A percentile compares a stretch with the other conserved stretches of the same genome.
Conservation (phyloP, 2,329 filamentous ascomycete species). For the Orbilia ellipsospora region DNA sequence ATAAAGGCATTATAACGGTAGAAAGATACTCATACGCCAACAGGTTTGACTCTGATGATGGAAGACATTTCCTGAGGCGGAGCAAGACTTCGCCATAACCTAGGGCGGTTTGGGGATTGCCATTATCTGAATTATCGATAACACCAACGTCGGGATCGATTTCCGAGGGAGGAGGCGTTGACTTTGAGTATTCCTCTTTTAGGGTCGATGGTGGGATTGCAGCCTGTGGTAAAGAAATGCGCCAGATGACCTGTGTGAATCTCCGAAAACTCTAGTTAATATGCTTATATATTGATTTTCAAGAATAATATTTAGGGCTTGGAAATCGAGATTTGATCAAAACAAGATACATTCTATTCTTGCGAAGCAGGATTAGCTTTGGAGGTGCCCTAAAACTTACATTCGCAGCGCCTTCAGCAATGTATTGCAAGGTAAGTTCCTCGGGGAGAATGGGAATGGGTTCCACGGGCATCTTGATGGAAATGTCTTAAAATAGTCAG, state of each 20-base stretch:
- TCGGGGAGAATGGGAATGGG: constrained; percentile 43
- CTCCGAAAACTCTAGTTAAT: neutral
- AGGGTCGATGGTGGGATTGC: constrained; percentile 42
- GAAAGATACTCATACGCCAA: constrained; percentile 65
- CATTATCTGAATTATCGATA: constrained; percentile 8
- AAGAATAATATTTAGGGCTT: no score
- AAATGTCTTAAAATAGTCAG: constrained; percentile 42
- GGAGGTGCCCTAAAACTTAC: constrained; percentile 65
- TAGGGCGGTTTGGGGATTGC: constrained; percentile 27
- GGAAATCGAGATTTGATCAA: no score
- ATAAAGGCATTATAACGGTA: constrained; percentile 68
- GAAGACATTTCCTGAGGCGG: constrained; percentile 71
- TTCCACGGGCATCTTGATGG: constrained; percentile 52
- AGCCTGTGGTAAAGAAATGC: constrained; percentile 36
- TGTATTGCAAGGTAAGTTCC: constrained; percentile 61
- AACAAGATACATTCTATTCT: no score
- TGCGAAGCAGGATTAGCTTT: no score
- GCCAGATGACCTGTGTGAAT: constrained; percentile 45
- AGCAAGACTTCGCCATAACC: constrained; percentile 66
- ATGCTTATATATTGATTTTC: neutral
- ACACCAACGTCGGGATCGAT: constrained; percentile 43
- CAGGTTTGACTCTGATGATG: constrained; percentile 65
- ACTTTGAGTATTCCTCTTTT: constrained; percentile 61
- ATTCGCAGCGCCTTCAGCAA: constrained; percentile 80
- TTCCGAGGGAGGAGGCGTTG: constrained; percentile 58